Evolutionary conservation across 1,284 basidiomycete species (phyloP).

Genomic region (Fomitopsis schrenkii): DNA sequence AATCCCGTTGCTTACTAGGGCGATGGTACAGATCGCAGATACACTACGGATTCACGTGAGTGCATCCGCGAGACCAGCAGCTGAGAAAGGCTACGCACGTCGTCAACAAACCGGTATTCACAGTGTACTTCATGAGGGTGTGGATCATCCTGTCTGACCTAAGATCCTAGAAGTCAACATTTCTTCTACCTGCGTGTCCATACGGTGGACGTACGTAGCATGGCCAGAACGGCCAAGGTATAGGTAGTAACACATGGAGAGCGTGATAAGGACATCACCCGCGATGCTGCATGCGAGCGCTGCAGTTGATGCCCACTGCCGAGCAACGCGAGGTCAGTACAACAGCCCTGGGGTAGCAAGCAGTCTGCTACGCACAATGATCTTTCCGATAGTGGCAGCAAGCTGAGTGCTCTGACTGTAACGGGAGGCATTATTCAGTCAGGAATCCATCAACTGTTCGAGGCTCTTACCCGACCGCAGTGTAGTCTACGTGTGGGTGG

Average conservation of each 20-base stretch:
- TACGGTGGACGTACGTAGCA: neutral
- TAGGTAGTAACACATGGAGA: neutral
- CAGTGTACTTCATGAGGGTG: conserved; percentile 4
- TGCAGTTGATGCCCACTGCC: conserved; percentile 5
- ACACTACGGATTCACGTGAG: neutral
- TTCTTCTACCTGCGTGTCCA: too few relatives aligned
- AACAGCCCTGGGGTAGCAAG: neutral
- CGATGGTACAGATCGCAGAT: conserved; percentile 5
- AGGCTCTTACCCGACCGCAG: neutral
- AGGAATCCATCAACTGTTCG: too few relatives aligned
- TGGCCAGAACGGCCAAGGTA: conserved; percentile 1
- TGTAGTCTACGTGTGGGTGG: neutral
- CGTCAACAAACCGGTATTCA: conserved; percentile 7
- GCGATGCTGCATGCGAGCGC: conserved; percentile 7
- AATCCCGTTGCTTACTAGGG: neutral
- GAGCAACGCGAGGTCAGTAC: too few relatives aligned
- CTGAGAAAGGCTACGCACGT: neutral
- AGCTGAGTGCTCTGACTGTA: neutral
- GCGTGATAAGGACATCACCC: conserved; percentile 1
- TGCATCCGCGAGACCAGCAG: neutral
- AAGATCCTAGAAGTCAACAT: neutral
- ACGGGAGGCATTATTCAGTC: neutral
- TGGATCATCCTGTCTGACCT: conserved; percentile 7
- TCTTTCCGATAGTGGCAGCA: neutral
- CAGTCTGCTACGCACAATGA: neutral